Base-by-base conservation (phyloP, 2,329 filamentous ascomycete species). In the Davidsoniella neocaledoniae region DNA sequence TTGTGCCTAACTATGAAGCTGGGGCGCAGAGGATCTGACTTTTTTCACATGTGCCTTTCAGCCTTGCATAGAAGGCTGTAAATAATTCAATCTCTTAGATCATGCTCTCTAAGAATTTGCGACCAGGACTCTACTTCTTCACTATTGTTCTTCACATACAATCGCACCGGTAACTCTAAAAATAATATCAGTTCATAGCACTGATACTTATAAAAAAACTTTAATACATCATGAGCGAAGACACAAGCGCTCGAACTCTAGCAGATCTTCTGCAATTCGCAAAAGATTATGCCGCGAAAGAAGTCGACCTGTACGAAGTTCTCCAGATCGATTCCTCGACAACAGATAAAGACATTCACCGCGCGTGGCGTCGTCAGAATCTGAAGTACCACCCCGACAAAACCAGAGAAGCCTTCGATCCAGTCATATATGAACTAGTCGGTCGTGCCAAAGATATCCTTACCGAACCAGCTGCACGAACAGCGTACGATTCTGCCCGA, bases 301-400 rank as follows among this genome's bases (percentile, higher is more conserved):
- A 73, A 51, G 63, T 77, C 56, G 85, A 94, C 63, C 83, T 90
- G 55, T 94, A 91, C 68, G 77, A 75, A 23, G 72, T 94, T 23
- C 74, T 94, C 14, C 74, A 74, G 50, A 45, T 53, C 36, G 46
- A 46, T 10, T 70, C 77, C 17, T 72, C 79, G 16, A 76, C 81
- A 0, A 66, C 72, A 17, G 80, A 82, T 50, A 67, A 77, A n/a
- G 82, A 87, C 54, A 81, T 94, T 58, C 81, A 85, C 55, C 79
- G 83, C 56, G 86, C 86, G 42, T 95, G 90, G 71, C 78, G 86
- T 53, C 84, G 85, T 58, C 80, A 81, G 26, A 86, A 86, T 3
- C 71, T 94, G n/a, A 86, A 86, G 60, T 86, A 88, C 68, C 90
- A 96, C 63, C 90, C 90, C 1, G 90, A 96, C 72, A 94, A 95